phyloP scores from a whole-genome alignment of 129 eudicot genomes.

The Flaveria sonorensis region DNA sequence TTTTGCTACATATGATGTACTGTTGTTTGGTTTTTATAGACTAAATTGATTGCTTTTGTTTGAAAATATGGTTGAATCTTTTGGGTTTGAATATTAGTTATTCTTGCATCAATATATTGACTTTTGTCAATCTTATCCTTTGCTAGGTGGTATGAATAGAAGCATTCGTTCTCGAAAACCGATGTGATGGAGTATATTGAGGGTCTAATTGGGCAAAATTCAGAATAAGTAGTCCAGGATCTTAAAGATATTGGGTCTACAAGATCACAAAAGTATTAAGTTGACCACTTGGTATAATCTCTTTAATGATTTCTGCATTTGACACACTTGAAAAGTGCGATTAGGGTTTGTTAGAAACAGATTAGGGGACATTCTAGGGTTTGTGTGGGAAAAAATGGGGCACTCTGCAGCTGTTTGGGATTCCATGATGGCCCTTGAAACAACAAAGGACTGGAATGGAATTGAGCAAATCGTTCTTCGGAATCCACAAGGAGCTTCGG shows the following conservation, averaged over 20 bases:
- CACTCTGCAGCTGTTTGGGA: conserved; percentile 86
- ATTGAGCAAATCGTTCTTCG: conserved; percentile 70
- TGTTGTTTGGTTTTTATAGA: conserved; percentile 20
- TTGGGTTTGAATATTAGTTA: conserved; percentile 31
- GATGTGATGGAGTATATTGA: conserved; percentile 29
- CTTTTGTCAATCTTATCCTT: conserved; percentile 32
- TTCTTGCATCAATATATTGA: conserved; percentile 39
- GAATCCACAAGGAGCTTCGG: conserved; percentile 73
- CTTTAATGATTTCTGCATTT: conserved; percentile 5
- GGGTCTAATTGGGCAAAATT: conserved; percentile 14
- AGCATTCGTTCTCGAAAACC: conserved; percentile 18
- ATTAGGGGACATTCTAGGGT: conserved; percentile 7
- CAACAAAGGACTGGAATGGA: conserved; percentile 74
- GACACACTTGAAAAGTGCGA: conserved; percentile 25
- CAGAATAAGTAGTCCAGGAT: conserved; percentile 21
- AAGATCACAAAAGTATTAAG: conserved; percentile 14
- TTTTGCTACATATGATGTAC: conserved; percentile 13
- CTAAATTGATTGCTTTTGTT: conserved; percentile 34
- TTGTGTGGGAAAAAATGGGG: conserved; percentile 56
- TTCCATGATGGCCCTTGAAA: conserved; percentile 53
- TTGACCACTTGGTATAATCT: conserved; percentile 1
- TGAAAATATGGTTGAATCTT: conserved; percentile 33
- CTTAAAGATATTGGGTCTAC: conserved; percentile 23
- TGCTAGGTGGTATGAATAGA: conserved; percentile 34
- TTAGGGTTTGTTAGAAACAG: conserved; percentile 26